These are phyloP conservation scores for Saturnispora diversa DNA, from an alignment of 805 yeast species.

Conservation along the genomic window DNA sequence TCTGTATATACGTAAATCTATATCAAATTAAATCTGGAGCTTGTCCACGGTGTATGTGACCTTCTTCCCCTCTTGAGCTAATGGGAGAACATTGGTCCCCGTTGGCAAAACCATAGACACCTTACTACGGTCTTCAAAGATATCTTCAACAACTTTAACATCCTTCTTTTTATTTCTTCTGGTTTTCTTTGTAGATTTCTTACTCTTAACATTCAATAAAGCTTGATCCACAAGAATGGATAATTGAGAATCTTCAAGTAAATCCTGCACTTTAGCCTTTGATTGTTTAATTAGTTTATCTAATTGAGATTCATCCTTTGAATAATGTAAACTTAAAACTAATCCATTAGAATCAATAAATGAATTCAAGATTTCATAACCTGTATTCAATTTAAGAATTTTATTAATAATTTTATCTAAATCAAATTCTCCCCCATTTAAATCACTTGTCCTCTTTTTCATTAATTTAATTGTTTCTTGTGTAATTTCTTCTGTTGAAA, in stretches of 20 bases:
- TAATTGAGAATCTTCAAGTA: conserved; percentile 35
- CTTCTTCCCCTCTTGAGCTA: conserved; percentile 29
- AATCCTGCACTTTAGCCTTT: conserved; percentile 30
- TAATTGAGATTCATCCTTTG: conserved; percentile 39
- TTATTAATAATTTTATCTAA: conserved; percentile 40
- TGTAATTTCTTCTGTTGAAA: conserved; percentile 51
- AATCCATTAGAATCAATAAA: conserved; percentile 69
- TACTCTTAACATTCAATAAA: conserved; percentile 23
- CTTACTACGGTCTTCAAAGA: conserved; percentile 22
- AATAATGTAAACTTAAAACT: conserved; percentile 49
- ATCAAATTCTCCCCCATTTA: conserved; percentile 22
- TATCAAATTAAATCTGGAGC: conserved; percentile 32
- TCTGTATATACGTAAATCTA: too few relatives aligned
- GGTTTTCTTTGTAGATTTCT: conserved; percentile 8
- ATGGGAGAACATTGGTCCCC: conserved; percentile 17
- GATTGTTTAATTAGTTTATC: conserved; percentile 41
- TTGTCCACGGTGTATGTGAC: conserved; percentile 51
- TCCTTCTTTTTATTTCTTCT: conserved; percentile 18
- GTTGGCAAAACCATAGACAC: conserved; percentile 22
- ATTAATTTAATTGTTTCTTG: conserved; percentile 35
- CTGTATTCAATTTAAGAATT: conserved; percentile 39
- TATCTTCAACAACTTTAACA: conserved; percentile 10
- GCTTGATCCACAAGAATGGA: conserved; percentile 42
- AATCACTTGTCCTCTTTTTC: conserved; percentile 20
- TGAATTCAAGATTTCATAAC: conserved; percentile 54